Conservation (phyloP, 495 filamentous ascomycete genomes). For the Xylaria palmicola region DNA sequence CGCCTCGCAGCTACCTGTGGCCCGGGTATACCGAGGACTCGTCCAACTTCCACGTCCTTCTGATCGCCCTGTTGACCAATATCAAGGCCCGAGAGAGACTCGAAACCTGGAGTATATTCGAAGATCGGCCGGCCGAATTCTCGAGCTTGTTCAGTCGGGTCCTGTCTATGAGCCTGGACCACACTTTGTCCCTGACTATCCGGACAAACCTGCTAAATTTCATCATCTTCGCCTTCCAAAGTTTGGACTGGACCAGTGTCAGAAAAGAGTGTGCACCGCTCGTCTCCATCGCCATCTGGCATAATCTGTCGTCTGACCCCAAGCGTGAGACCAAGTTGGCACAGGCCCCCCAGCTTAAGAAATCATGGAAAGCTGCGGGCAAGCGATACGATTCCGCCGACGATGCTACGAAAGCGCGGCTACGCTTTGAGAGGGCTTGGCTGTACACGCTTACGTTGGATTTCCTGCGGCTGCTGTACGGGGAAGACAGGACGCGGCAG, state of each 20-base stretch:
- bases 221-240: conserved; percentile 89
- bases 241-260: conserved; percentile 82
- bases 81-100: conserved; percentile 85
- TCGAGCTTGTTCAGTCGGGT: conserved; percentile 87
- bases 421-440: conserved; percentile 93
- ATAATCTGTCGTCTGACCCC: conserved; percentile 73
- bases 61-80: conserved; percentile 81
- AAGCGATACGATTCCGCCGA: conserved; percentile 90
- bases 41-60: conserved; percentile 84
- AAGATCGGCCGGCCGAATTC: conserved; percentile 76
- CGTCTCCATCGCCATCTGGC: conserved; percentile 94
- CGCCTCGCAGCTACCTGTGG: conserved; percentile 59
- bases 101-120: conserved; percentile 86
- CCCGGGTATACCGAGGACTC: conserved; percentile 86
- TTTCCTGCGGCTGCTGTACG: conserved; percentile 74
- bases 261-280: conserved; percentile 94
- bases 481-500: conserved; percentile 53
- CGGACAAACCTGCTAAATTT: conserved; percentile 81
- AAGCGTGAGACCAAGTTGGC: conserved; percentile 67
- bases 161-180: conserved; percentile 84
- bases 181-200: conserved; percentile 65
- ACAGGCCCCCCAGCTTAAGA: conserved; percentile 67
- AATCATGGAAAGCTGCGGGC: conserved; percentile 83
- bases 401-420: conserved; percentile 69
- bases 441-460: conserved; percentile 82